A percentile compares a stretch with the other conserved stretches of the same genome.
Evolutionary conservation across 2,329 filamentous ascomycete species (phyloP).

Genomic region (Onygena corvina): DNA sequence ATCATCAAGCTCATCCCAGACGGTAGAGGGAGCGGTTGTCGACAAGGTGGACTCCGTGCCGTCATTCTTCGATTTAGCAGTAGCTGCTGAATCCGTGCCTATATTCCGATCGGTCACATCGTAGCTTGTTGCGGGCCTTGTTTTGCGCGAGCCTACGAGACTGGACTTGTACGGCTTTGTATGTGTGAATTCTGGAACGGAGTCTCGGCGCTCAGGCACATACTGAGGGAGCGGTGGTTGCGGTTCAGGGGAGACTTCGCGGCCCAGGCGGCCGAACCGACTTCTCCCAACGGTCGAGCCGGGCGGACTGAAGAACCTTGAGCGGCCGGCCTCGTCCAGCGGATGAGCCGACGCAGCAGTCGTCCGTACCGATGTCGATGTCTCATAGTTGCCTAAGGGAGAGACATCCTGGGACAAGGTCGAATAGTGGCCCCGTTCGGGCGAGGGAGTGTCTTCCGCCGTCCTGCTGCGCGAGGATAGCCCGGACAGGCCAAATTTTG

Average conservation of each 20-base stretch:
- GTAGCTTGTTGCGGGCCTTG: background rate
- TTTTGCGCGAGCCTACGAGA: slow-evolving; percentile 21
- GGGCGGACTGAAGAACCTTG: slow-evolving; percentile 26
- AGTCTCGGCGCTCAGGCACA: slow-evolving; percentile 14
- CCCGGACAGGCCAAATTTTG: slow-evolving; percentile 28
- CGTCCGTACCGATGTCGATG: slow-evolving; percentile 22
- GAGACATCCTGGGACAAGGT: slow-evolving; percentile 27
- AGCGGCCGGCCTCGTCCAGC: slow-evolving; percentile 26
- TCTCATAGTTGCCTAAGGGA: slow-evolving; percentile 22
- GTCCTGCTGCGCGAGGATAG: slow-evolving; percentile 26
- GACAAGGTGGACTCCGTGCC: slow-evolving; percentile 80
- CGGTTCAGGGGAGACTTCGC: slow-evolving; percentile 26
- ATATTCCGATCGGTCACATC: slow-evolving; percentile 24
- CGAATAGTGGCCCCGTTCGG: slow-evolving; percentile 26
- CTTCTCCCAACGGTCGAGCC: slow-evolving; percentile 30
- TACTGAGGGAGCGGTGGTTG: slow-evolving; percentile 21
- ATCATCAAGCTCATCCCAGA: slow-evolving; percentile 96
- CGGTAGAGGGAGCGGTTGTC: slow-evolving; percentile 76
- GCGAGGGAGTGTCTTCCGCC: slow-evolving; percentile 27
- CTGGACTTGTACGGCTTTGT: slow-evolving; percentile 27
- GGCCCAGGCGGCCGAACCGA: slow-evolving; percentile 27
- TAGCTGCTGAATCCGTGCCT: slow-evolving; percentile 20
- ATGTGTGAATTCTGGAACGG: slow-evolving; percentile 15
- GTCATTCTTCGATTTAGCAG: slow-evolving; percentile 38
- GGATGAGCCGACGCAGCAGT: slow-evolving; percentile 28